A percentile compares a stretch with the other conserved stretches of the same genome.
Conservation (phyloP, 2,329 filamentous ascomycete species). For the Huntiella abstrusa region DNA sequence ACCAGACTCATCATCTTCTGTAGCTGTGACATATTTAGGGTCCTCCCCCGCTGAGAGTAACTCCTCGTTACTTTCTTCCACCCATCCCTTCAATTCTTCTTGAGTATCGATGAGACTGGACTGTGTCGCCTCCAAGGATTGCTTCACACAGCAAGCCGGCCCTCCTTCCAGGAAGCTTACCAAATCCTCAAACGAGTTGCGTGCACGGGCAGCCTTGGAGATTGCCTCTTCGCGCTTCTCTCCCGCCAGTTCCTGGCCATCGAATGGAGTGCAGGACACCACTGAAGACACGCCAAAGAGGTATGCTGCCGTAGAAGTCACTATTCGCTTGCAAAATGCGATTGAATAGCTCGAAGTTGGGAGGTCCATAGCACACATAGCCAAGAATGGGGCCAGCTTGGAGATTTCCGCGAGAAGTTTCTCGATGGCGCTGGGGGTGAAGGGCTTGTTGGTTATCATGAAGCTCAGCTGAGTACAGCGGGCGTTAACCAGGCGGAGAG, state of each 20-base stretch:
- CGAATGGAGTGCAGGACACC: conserved; percentile 18
- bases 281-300: conserved; percentile 45
- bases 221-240: not conserved
- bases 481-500: conserved; percentile 54
- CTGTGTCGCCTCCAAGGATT: too few relatives aligned
- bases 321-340: conserved; percentile 44
- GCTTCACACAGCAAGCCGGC: too few relatives aligned
- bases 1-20: conserved; percentile 16
- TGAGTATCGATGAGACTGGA: too few relatives aligned
- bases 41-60: not conserved
- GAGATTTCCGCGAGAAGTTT: conserved; percentile 55
- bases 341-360: conserved; percentile 40
- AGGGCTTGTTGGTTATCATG: conserved; percentile 69
- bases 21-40: too few relatives aligned
- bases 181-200: too few relatives aligned
- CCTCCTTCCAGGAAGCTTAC: too few relatives aligned
- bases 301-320: conserved; percentile 36
- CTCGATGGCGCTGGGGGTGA: conserved; percentile 57
- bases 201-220: not conserved
- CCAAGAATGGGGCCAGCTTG: conserved; percentile 55
- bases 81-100: not conserved
- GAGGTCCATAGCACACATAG: conserved; percentile 51
- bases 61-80: conserved; percentile 45
- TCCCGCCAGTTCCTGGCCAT: not conserved
- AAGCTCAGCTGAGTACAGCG: conserved; percentile 79